Conservation (phyloP, 148 eudicot genomes). For the Rheum nobile region DNA sequence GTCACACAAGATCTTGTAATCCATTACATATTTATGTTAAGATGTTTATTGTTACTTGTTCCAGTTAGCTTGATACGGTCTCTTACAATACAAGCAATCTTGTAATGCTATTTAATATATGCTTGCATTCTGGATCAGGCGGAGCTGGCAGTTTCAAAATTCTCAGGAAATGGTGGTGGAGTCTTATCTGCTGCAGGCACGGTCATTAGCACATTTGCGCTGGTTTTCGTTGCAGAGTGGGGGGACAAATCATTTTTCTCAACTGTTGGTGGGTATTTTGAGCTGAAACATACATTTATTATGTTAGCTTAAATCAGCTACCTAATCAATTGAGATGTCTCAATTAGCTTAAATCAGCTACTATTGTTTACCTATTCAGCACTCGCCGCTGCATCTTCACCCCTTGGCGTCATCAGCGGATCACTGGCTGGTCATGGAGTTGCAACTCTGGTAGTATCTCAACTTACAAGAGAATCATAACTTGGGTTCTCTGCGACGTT, state of each 20-base stretch:
- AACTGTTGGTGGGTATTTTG: slow-evolving; percentile 62
- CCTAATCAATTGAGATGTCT: neutral
- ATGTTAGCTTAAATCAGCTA: neutral
- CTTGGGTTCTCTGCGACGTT: too few species aligned
- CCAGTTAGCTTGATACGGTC: neutral
- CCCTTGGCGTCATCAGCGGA: slow-evolving; percentile 95
- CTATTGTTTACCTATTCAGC: slow-evolving; percentile 37
- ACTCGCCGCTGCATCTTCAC: slow-evolving; percentile 95
- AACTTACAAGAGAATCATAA: neutral
- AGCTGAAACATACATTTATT: neutral
- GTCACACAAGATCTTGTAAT: neutral
- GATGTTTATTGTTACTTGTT: neutral
- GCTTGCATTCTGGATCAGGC: slow-evolving; percentile 46
- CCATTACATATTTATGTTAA: neutral
- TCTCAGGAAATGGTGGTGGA: slow-evolving; percentile 89
- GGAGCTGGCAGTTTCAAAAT: slow-evolving; percentile 90
- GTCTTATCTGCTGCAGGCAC: slow-evolving; percentile 80
- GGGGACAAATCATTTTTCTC: slow-evolving; percentile 99
- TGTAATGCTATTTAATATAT: neutral
- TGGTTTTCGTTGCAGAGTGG: slow-evolving; percentile 99
- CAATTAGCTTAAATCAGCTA: neutral
- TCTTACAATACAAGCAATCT: neutral
- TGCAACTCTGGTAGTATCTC: slow-evolving; percentile 70
- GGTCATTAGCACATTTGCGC: slow-evolving; percentile 60
- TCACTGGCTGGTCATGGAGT: slow-evolving; percentile 95